phyloP scores from a whole-genome alignment of 306 rosid species.

The Cyamopsis tetragonoloba region DNA sequence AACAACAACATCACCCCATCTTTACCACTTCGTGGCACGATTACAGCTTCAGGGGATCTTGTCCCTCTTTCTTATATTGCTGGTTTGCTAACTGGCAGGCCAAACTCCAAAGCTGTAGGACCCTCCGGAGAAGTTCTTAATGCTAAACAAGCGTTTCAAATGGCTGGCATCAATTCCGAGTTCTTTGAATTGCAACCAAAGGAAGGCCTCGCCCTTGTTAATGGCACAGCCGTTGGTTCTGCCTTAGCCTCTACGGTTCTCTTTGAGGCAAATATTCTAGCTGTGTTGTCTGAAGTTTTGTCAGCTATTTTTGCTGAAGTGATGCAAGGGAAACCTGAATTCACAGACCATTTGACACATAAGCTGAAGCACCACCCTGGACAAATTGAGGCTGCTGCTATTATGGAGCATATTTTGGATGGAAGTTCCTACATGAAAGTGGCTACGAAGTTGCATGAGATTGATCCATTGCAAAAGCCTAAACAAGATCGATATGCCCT shows the following conservation, averaged over 20 bases:
- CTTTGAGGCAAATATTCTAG: conserved; percentile 65
- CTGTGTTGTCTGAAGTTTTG: conserved; percentile 58
- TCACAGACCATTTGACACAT: conserved; percentile 84
- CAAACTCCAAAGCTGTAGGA: conserved; percentile 65
- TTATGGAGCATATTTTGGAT: conserved; percentile 87
- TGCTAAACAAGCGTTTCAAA: conserved; percentile 57
- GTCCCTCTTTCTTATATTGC: conserved; percentile 90
- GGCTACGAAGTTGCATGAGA: conserved; percentile 68
- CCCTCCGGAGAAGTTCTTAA: conserved; percentile 51
- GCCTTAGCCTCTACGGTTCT: conserved; percentile 80
- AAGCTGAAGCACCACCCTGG: conserved; percentile 93
- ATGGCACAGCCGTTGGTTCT: conserved; percentile 89
- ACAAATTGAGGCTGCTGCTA: conserved; percentile 93
- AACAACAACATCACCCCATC: conserved; percentile 76
- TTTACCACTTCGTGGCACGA: conserved; percentile 86
- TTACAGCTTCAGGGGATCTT: conserved; percentile 83
- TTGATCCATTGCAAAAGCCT: conserved; percentile 76
- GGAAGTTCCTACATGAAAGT: conserved; percentile 81
- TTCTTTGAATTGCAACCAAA: conserved; percentile 86
- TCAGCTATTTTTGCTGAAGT: conserved; percentile 82
- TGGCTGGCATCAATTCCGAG: conserved; percentile 48
- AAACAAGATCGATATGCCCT: conserved; percentile 89
- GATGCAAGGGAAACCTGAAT: conserved; percentile 92
- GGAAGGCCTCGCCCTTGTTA: conserved; percentile 91
- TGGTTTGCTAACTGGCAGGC: conserved; percentile 71